A percentile compares a stretch with the other conserved stretches of the same genome.
phyloP scores from a whole-genome alignment of 768 basidiomycete genomes.

The Paxillus rubicundulus region DNA sequence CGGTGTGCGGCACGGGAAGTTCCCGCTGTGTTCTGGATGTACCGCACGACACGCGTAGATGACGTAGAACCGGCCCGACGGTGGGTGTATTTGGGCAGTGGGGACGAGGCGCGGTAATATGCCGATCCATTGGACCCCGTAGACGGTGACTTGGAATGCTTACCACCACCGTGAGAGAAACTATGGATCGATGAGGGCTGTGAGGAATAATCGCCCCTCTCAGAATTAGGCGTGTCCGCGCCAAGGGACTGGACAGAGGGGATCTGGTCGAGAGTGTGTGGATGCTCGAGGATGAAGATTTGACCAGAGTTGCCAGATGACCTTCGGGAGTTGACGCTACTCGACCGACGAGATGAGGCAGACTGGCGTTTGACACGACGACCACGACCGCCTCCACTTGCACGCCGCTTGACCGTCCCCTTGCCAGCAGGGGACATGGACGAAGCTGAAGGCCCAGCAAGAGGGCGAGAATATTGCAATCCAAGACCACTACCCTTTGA shows the following conservation, averaged over 20 bases:
- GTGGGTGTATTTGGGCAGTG: conserved; percentile 72
- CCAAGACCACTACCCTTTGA: conserved; percentile 20
- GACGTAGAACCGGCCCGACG: conserved; percentile 77
- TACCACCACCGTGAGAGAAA: conserved; percentile 50
- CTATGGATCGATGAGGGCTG: conserved; percentile 87
- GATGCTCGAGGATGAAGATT: conserved; percentile 52
- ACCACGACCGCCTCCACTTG: conserved; percentile 44
- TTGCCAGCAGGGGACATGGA: conserved; percentile 31
- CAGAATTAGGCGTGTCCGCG: conserved; percentile 85
- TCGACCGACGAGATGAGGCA: conserved; percentile 81
- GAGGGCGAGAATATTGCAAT: conserved; percentile 25
- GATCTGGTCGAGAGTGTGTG: conserved; percentile 44
- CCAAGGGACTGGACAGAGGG: conserved; percentile 71
- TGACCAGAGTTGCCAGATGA: conserved; percentile 55
- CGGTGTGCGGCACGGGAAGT: conserved; percentile 50
- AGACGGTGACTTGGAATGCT: conserved; percentile 75
- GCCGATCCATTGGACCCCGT: conserved; percentile 73
- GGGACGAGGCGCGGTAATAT: conserved; percentile 66
- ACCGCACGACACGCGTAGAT: conserved; percentile 76
- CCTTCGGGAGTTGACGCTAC: conserved; percentile 85
- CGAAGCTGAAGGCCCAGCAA: conserved; percentile 20
- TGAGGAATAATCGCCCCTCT: conserved; percentile 73
- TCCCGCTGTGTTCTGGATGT: conserved; percentile 43
- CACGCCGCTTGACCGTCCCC: conserved; percentile 48
- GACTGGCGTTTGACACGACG: conserved; percentile 68